A percentile compares a stretch with the other conserved stretches of the same genome.
Evolutionary conservation across 2,329 filamentous ascomycete species (phyloP).

Genomic region (Ophiobolus disseminans): DNA sequence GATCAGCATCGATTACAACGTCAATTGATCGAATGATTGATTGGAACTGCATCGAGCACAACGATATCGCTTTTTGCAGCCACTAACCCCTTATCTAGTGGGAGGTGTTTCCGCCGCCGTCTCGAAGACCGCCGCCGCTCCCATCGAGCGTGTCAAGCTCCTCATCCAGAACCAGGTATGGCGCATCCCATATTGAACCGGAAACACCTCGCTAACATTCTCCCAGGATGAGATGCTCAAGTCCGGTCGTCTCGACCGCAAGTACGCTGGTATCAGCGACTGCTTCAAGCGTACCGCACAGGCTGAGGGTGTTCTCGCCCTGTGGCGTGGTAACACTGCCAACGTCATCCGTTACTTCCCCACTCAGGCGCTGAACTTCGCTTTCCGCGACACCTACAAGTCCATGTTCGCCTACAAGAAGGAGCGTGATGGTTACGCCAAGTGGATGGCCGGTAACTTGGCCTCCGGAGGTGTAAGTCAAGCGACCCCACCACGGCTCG

Average conservation of each 20-base stretch:
- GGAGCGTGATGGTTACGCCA: slow-evolving; percentile 95
- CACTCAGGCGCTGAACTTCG: slow-evolving; percentile 99
- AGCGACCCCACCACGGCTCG: neutral
- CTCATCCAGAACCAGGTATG: slow-evolving; percentile 99
- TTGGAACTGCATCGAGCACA: slow-evolving; percentile 12
- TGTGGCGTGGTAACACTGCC: slow-evolving; percentile 99
- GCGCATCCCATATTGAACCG: slow-evolving; percentile 31
- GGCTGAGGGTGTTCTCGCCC: slow-evolving; percentile 90
- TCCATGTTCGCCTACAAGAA: slow-evolving; percentile 99
- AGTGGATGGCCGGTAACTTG: slow-evolving; percentile 99
- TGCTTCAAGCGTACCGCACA: slow-evolving; percentile 93
- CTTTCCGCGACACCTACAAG: slow-evolving; percentile 99
- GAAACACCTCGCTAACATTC: slow-evolving; percentile 25
- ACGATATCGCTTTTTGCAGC: slow-evolving; percentile 16
- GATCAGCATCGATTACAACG: slow-evolving; percentile 24
- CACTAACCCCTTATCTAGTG: slow-evolving; percentile 70
- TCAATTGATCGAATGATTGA: slow-evolving; percentile 31
- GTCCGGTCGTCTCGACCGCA: slow-evolving; percentile 95
- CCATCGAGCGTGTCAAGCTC: slow-evolving; percentile 99
- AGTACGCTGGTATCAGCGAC: slow-evolving; percentile 91
- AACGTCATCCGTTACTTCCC: slow-evolving; percentile 99
- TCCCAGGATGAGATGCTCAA: slow-evolving; percentile 99
- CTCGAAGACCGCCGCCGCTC: slow-evolving; percentile 99
- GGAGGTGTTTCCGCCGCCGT: slow-evolving; percentile 99
- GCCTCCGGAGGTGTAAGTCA: slow-evolving; percentile 96